Conservation (phyloP, 2,329 filamentous ascomycete species). For the Colletotrichum sp. region DNA sequence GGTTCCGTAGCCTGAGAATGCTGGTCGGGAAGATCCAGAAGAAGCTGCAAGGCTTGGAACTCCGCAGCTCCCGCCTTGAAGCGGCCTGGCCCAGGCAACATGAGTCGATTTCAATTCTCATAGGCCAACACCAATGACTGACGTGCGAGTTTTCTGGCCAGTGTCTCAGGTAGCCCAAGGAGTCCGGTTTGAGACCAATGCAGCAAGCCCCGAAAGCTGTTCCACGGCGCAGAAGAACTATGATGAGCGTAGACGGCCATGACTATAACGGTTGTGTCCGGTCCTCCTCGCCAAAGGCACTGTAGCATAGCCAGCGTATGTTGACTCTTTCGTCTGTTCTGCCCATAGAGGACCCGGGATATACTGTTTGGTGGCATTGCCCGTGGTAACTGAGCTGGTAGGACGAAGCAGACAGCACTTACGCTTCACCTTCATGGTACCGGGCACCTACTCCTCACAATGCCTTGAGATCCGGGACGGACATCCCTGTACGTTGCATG, state of each 20-base stretch:
- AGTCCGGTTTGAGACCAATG: neutral
- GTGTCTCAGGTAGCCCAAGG: neutral
- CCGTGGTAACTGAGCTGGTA: neutral
- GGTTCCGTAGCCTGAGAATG: neutral
- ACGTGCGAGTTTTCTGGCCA: neutral
- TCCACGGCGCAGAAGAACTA: neutral
- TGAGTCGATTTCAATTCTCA: neutral
- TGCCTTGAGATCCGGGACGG: neutral
- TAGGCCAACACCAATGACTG: neutral
- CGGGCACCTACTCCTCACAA: neutral
- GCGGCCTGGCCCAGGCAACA: neutral
- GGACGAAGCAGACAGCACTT: neutral
- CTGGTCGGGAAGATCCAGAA: neutral
- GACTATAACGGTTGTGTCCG: neutral
- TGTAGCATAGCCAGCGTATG: neutral
- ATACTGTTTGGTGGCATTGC: neutral
- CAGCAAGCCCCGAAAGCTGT: neutral
- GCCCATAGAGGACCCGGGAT: neutral
- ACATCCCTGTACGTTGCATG: neutral
- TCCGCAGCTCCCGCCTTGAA: neutral
- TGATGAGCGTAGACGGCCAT: neutral
- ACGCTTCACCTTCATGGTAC: neutral
- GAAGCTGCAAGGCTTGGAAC: fast-evolving
- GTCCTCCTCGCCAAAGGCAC: neutral
- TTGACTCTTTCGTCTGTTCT: neutral